phyloP scores from a whole-genome alignment of 2,329 filamentous ascomycete species.

The Fusarium sp. region DNA sequence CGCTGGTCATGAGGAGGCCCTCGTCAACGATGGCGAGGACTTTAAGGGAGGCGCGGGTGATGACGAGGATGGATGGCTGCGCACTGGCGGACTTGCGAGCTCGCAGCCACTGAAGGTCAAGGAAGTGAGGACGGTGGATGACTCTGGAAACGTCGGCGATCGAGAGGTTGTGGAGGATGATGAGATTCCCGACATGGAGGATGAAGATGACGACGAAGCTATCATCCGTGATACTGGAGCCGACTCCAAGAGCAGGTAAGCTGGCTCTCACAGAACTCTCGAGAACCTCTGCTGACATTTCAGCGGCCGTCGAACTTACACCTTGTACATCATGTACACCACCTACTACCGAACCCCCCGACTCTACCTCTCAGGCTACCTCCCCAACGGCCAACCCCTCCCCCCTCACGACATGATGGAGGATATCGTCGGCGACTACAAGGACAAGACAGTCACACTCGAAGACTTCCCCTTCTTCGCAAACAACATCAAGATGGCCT shows the following conservation, averaged over 20 bases:
- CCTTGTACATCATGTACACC: conserved; percentile 97
- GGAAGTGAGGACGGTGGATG: conserved; percentile 90
- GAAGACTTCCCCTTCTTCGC: conserved; percentile 98
- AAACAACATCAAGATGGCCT: conserved; percentile 93
- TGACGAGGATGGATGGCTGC: conserved; percentile 90
- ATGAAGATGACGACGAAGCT: conserved; percentile 96
- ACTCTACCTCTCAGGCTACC: conserved; percentile 93
- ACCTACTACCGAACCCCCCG: conserved; percentile 97
- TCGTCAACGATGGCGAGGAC: conserved; percentile 83
- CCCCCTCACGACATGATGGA: conserved; percentile 92
- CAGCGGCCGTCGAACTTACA: conserved; percentile 92
- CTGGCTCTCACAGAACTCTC: neutral
- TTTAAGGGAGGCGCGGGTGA: conserved; percentile 62
- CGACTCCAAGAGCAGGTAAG: conserved; percentile 60
- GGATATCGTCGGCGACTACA: conserved; percentile 95
- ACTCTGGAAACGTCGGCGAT: conserved; percentile 87
- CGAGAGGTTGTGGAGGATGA: conserved; percentile 76
- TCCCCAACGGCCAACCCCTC: conserved; percentile 81
- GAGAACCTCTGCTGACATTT: neutral
- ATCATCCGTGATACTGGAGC: conserved; percentile 83
- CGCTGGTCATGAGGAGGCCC: conserved; percentile 85
- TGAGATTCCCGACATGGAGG: conserved; percentile 98
- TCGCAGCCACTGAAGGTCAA: conserved; percentile 80
- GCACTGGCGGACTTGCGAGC: conserved; percentile 83
- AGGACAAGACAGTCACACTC: conserved; percentile 97